Conservation (phyloP, 441 rosid species). For the Syzygium malaccense region DNA sequence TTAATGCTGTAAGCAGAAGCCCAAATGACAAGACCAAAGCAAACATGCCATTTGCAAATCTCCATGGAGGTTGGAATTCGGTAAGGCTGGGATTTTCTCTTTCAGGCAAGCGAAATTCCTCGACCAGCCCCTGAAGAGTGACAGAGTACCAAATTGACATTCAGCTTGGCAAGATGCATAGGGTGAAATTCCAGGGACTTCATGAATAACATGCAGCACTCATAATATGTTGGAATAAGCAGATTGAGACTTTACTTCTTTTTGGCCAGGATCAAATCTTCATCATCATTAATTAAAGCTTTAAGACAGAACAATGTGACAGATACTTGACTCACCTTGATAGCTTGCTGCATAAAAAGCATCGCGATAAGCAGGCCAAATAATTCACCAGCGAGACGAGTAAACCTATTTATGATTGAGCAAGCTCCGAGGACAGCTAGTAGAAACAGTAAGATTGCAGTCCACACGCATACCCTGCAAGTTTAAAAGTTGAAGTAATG, state of each 20-base stretch:
- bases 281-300: not conserved
- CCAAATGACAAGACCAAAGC: slow-evolving; percentile 55
- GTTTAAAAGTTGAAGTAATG: not conserved
- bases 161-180: not conserved
- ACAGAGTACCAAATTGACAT: not conserved
- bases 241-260: not conserved
- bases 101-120: slow-evolving; percentile 52
- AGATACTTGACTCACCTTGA: slow-evolving; percentile 26
- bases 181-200: not conserved
- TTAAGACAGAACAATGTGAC: not conserved
- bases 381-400: slow-evolving; percentile 64
- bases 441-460: slow-evolving; percentile 57
- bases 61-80: slow-evolving; percentile 58
- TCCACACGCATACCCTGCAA: slow-evolving; percentile 72
- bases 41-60: slow-evolving; percentile 64
- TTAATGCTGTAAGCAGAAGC: slow-evolving; percentile 46
- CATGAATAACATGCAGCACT: not conserved
- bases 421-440: slow-evolving; percentile 63
- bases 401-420: slow-evolving; percentile 59
- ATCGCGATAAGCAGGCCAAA: slow-evolving; percentile 67
- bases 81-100: slow-evolving; percentile 37
- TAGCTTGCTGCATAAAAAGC: slow-evolving; percentile 75
- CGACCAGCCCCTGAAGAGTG: slow-evolving; percentile 38
- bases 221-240: not conserved
- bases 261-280: not conserved